Conservation (phyloP, 345 rosid species). For the Firmiana major region DNA sequence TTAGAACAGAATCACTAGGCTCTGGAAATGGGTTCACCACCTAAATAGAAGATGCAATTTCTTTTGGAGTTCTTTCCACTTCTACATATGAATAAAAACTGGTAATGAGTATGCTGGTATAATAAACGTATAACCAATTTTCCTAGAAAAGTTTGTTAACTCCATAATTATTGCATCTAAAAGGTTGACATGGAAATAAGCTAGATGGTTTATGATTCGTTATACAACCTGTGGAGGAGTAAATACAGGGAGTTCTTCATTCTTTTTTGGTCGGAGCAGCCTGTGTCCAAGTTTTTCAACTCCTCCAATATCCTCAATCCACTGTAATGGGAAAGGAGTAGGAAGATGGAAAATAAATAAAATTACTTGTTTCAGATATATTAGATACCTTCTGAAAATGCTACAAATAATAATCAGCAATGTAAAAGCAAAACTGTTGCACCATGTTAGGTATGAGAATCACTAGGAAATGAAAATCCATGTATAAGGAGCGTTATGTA, state of each 20-base stretch:
- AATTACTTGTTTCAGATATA: no score
- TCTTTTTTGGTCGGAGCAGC: conserved; percentile 55
- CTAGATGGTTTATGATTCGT: neutral
- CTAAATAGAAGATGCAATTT: neutral
- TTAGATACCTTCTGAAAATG: neutral
- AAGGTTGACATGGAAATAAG: neutral
- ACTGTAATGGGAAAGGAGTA: conserved; percentile 37
- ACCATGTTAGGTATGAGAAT: neutral
- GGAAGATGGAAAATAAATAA: neutral
- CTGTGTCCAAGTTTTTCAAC: conserved; percentile 55
- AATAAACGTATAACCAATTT: neutral
- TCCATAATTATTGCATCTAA: neutral
- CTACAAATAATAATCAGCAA: neutral
- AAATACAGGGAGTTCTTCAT: conserved; percentile 57
- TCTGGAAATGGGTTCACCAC: neutral
- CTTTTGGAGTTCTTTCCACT: neutral
- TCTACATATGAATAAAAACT: neutral
- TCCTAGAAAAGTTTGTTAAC: neutral
- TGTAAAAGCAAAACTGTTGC: neutral
- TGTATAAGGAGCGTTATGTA: conserved; percentile 15
- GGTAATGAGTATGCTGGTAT: neutral
- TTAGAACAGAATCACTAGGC: neutral
- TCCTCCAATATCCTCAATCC: conserved; percentile 86
- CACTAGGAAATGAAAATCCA: no score
- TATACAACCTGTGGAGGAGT: conserved; percentile 69